A percentile compares a stretch with the other conserved stretches of the same genome.
These are phyloP conservation scores for Tetrahymena thermophila DNA, from an alignment of 73 alveolate genomes.

Conservation along the genomic window DNA sequence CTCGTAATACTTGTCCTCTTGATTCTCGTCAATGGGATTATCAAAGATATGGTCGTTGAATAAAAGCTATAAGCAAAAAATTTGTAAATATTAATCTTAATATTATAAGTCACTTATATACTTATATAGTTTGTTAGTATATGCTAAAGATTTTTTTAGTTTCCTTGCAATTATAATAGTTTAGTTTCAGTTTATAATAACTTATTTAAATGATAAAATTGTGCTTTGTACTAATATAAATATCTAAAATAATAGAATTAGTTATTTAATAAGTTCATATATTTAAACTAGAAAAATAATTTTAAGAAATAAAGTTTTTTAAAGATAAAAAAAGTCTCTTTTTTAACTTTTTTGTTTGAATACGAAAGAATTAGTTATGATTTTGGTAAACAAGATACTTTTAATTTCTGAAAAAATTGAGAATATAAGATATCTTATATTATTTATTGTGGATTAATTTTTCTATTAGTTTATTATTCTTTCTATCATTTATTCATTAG, in stretches of 20 bases:
- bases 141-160: not conserved
- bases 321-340: too few species aligned
- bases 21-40: slow-evolving; percentile 41
- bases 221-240: too few species aligned
- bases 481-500: too few species aligned
- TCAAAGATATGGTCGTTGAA: slow-evolving; percentile 37
- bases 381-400: not conserved
- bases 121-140: not conserved
- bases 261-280: too few species aligned
- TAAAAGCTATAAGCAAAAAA: not conserved
- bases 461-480: not conserved
- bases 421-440: not conserved
- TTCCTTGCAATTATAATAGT: not conserved
- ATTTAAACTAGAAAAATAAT: too few species aligned
- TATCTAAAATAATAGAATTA: too few species aligned
- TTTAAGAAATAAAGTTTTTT: not conserved
- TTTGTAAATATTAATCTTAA: not conserved
- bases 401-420: not conserved
- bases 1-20: slow-evolving; percentile 67
- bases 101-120: not conserved
- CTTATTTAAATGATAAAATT: not conserved
- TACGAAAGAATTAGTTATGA: not conserved
- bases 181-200: not conserved
- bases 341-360: too few species aligned
- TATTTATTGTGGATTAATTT: not conserved